These are phyloP conservation scores for Plasmodium gallinaceum DNA, from an alignment of 169 alveolate species.

Conservation along the genomic window DNA sequence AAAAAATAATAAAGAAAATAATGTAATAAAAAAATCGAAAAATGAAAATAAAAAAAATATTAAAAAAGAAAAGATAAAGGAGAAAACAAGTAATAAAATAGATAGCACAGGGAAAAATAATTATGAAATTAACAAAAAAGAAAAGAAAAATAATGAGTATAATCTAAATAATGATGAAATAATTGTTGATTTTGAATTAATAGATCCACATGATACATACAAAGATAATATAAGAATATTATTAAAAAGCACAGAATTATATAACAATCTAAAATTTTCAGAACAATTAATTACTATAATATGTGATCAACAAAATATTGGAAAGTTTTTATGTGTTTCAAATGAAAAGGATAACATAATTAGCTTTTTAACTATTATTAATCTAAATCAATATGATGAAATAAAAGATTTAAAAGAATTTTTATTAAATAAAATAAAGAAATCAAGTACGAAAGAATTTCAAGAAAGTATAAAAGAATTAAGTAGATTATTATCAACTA, in stretches of 20 bases:
- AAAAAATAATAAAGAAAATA: not conserved
- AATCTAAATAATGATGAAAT: slow-evolving; percentile 14
- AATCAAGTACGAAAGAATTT: slow-evolving; percentile 7
- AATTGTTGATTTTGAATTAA: slow-evolving; percentile 41
- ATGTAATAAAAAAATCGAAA: not conserved
- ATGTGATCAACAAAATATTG: slow-evolving; percentile 76
- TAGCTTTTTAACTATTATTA: slow-evolving; percentile 45
- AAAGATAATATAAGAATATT: slow-evolving; percentile 49
- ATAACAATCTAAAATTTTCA: slow-evolving; percentile 24
- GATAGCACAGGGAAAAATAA: not conserved
- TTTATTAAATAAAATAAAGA: slow-evolving; percentile 32
- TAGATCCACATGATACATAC: slow-evolving; percentile 54
- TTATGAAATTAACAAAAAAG: not conserved
- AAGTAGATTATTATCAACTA: not conserved
- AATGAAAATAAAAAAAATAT: not conserved
- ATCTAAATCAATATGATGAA: slow-evolving; percentile 69
- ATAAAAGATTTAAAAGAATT: slow-evolving; percentile 33
- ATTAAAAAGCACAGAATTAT: slow-evolving; percentile 35
- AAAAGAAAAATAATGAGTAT: slow-evolving; percentile 1
- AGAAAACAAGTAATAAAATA: not conserved
- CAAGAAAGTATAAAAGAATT: slow-evolving; percentile 11
- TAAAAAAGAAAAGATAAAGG: not conserved
- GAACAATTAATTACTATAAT: slow-evolving; percentile 31
- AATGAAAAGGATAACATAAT: slow-evolving; percentile 31
- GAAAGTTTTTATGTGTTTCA: slow-evolving; percentile 26